phyloP scores from a whole-genome alignment of 371 early-diverging fungal species.

The Batkoa obscura region DNA sequence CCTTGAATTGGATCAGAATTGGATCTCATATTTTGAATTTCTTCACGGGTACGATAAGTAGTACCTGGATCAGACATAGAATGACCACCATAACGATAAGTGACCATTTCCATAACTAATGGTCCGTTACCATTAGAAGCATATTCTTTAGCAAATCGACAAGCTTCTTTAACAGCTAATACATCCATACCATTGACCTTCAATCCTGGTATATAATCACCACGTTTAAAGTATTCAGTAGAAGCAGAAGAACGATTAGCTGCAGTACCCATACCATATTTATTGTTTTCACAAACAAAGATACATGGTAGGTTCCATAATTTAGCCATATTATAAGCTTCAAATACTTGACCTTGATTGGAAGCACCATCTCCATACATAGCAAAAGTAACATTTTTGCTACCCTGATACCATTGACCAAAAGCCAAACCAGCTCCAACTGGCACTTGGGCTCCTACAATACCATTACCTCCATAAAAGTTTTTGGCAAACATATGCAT shows the following conservation, averaged over 20 bases:
- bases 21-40: slow-evolving; percentile 91
- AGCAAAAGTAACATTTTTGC: slow-evolving; percentile 63
- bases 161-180: slow-evolving; percentile 76
- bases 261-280: slow-evolving; percentile 98
- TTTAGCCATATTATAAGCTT: slow-evolving; percentile 98
- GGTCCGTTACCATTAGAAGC: slow-evolving; percentile 78
- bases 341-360: slow-evolving; percentile 99
- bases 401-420: slow-evolving; percentile 77
- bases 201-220: slow-evolving; percentile 93
- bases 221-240: slow-evolving; percentile 89
- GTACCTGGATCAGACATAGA: slow-evolving; percentile 99
- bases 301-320: slow-evolving; percentile 94
- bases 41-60: slow-evolving; percentile 94
- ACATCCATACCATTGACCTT: slow-evolving; percentile 91
- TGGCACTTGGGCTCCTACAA: slow-evolving; percentile 99
- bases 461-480: slow-evolving; percentile 99
- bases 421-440: slow-evolving; percentile 95
- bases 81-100: slow-evolving; percentile 98
- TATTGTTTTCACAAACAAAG: slow-evolving; percentile 98
- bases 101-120: slow-evolving; percentile 89
- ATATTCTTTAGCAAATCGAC: slow-evolving; percentile 69
- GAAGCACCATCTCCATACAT: slow-evolving; percentile 99
- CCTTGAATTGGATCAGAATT: slow-evolving; percentile 86
- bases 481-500: slow-evolving; percentile 98
- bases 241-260: slow-evolving; percentile 79